Evolutionary conservation across 371 early-diverging fungal species (phyloP), one percentile per base, ranked within the genome.

Genomic region (Batkoa obscura): DNA sequence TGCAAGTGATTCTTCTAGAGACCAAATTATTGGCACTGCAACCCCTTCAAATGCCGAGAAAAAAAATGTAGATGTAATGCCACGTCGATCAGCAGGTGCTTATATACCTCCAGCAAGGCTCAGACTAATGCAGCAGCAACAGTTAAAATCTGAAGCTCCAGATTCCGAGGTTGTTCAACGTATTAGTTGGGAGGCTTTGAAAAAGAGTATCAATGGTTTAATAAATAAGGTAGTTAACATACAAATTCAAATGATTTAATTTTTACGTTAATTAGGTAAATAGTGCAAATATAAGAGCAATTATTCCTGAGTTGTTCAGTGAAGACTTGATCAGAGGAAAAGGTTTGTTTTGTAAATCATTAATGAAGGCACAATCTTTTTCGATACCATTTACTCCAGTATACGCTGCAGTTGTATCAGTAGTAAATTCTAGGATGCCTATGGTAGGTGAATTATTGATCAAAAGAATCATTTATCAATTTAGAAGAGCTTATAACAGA

Each of bases 251-350:
- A 36, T 58, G 17, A n/a, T n/a, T 30, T 31, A 32, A 13, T 43
- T 39, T 37, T 35, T 46, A 36, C 41, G 13, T 17, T 33, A 15
- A 15, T 43, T 46, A 71, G 70, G 88, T 90, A 38, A 95, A 92
- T 59, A 80, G 73, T 2, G 67, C 83, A 23, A 96, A 96, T 64
- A 83, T 95, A 65, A 91, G 91, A 56, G 78, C 83, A 59, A 83
- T 95, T 61, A 71, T 91, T 36, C 85, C 86, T 17, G 91, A 94
- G 64, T 60, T 96, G 41, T 88, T 96, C 70, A 72, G 78, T 8
- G 90, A 90, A 61, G 94, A 96, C 62, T 64, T 96, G 57, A 72
- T 96, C 17, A 86, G 97, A 37, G 97, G 96, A 8, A 77, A 91
- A 43, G 97, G 97, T 13, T 68, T 96, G 37, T 78, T 88, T 42